Conservation (phyloP, 2,329 filamentous ascomycete species). For the Graphilbum fragrans region DNA sequence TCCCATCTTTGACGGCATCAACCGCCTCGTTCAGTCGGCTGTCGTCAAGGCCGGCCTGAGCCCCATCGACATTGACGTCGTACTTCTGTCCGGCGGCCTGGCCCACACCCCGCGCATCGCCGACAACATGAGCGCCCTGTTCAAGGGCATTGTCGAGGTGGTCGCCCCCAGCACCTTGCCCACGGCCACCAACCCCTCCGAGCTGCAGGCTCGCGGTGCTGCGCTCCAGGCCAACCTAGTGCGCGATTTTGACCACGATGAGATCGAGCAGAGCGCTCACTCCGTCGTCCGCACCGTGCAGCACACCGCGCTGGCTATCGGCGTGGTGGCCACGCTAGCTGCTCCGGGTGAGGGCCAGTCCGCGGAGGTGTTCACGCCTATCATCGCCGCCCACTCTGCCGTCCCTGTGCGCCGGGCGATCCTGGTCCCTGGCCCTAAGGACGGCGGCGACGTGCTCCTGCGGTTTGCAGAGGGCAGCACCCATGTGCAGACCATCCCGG, state of each 20-base stretch:
- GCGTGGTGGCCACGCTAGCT: slow-evolving; percentile 55
- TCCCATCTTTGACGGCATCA: slow-evolving; percentile 83
- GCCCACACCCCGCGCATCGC: slow-evolving; percentile 92
- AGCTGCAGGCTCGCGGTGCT: slow-evolving; percentile 78
- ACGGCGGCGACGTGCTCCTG: slow-evolving; percentile 78
- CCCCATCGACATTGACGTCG: slow-evolving; percentile 84
- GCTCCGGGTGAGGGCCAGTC: slow-evolving; percentile 51
- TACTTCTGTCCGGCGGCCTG: slow-evolving; percentile 84
- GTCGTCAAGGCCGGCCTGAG: slow-evolving; percentile 90
- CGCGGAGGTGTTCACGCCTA: slow-evolving; percentile 62
- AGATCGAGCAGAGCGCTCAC: slow-evolving; percentile 94
- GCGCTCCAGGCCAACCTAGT: slow-evolving; percentile 92
- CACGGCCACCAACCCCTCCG: slow-evolving; percentile 81
- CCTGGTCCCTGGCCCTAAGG: slow-evolving; percentile 62
- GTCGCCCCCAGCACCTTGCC: slow-evolving; percentile 71
- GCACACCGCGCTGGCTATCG: slow-evolving; percentile 79
- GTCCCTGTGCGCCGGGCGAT: slow-evolving; percentile 79
- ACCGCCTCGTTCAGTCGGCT: slow-evolving; percentile 68
- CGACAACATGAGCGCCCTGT: slow-evolving; percentile 63
- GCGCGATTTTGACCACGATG: slow-evolving; percentile 83
- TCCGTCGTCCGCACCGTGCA: slow-evolving; percentile 88
- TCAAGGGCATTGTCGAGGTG: slow-evolving; percentile 67
- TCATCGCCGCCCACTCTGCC: slow-evolving; percentile 78
- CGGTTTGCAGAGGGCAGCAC: slow-evolving; percentile 79
- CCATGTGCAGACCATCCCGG: slow-evolving; percentile 59